Evolutionary conservation across 441 rosid genomes (phyloP).

Genomic region (Capsella rubella): DNA sequence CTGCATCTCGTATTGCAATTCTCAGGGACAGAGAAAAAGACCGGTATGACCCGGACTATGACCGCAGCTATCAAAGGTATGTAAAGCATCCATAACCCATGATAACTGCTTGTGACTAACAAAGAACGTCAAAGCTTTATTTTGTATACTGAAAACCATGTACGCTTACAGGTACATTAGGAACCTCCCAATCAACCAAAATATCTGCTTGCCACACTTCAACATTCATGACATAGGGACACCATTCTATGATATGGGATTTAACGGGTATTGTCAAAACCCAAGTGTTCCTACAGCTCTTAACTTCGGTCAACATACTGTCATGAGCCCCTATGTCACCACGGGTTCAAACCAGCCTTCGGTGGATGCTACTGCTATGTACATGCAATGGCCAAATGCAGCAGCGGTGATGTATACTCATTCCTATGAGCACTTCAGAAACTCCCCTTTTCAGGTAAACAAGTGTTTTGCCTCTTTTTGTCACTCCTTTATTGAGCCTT

Average conservation of each 20-base stretch:
- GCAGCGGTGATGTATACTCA: constrained; percentile 88
- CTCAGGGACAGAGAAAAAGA: constrained; percentile 93
- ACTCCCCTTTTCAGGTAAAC: constrained; percentile 80
- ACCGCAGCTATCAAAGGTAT: constrained; percentile 87
- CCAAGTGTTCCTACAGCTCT: constrained; percentile 58
- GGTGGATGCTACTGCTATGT: constrained; percentile 55
- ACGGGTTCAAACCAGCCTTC: constrained; percentile 15
- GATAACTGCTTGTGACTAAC: neutral
- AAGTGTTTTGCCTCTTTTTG: neutral
- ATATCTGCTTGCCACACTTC: constrained; percentile 53
- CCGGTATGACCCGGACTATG: constrained; percentile 93
- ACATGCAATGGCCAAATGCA: constrained; percentile 80
- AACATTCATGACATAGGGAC: constrained; percentile 69
- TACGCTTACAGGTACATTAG: constrained; percentile 67
- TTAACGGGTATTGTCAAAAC: constrained; percentile 61
- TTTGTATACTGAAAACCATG: neutral
- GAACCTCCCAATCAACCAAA: constrained; percentile 73
- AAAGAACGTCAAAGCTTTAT: neutral
- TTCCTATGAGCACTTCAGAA: constrained; percentile 84
- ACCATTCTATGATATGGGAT: constrained; percentile 68
- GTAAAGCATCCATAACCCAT: neutral
- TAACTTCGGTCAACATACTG: constrained; percentile 60
- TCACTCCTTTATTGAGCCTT: neutral
- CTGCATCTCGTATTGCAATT: constrained; percentile 78
- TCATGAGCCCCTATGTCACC: constrained; percentile 63